Conservation (phyloP, 305 asterid species). For the Solanum chacoense region DNA sequence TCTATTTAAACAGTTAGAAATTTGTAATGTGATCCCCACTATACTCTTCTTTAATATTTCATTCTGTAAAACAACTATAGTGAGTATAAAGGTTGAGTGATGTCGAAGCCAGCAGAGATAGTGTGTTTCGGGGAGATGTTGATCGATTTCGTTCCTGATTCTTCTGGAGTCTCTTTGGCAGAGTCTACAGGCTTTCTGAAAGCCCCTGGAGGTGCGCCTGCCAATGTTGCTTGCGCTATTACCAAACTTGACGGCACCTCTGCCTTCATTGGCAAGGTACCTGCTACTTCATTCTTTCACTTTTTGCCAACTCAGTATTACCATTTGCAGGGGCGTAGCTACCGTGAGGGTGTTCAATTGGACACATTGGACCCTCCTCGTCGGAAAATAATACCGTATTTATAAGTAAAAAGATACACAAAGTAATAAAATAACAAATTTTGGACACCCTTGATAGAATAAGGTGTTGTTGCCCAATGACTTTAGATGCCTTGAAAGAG, state of each 20-base stretch:
- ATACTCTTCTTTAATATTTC: neutral
- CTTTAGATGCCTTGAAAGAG: neutral
- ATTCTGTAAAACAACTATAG: neutral
- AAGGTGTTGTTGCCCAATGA: neutral
- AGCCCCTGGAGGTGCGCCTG: conserved; percentile 40
- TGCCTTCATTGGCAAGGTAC: conserved; percentile 30
- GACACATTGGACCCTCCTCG: neutral
- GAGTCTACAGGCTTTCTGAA: conserved; percentile 27
- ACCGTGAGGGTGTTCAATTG: neutral
- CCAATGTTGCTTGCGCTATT: conserved; percentile 34
- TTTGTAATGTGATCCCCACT: neutral
- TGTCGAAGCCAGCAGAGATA: conserved; percentile 10
- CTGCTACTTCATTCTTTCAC: neutral
- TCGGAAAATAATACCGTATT: no score
- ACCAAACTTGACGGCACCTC: conserved; percentile 23
- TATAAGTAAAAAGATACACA: neutral
- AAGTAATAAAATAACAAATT: no score
- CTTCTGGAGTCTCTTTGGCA: conserved; percentile 25
- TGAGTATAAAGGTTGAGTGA: neutral
- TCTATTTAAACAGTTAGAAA: neutral
- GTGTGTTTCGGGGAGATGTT: conserved; percentile 32
- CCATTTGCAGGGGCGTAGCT: neutral
- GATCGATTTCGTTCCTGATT: conserved; percentile 30
- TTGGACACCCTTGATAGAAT: neutral
- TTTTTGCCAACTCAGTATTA: neutral